These are phyloP conservation scores for Wickerhamiella slavikovae DNA, from an alignment of 805 yeast genomes.

Conservation along the genomic window DNA sequence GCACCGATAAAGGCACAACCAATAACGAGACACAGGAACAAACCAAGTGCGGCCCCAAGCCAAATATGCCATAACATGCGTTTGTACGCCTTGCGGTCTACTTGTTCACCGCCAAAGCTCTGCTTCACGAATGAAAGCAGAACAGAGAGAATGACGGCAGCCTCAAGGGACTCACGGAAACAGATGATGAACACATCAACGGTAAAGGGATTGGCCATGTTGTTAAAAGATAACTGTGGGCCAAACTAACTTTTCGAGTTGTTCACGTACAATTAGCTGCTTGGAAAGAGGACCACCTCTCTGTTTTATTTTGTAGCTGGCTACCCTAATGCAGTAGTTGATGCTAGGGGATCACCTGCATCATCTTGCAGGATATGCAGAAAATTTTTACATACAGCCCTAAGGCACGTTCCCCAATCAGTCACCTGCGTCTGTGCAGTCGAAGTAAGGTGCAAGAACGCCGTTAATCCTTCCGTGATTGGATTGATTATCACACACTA, in stretches of 20 bases:
- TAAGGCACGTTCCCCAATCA: too few relatives aligned
- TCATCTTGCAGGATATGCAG: constrained; percentile 1
- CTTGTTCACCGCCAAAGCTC: constrained; percentile 38
- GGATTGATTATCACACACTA: too few relatives aligned
- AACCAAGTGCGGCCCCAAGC: constrained; percentile 59
- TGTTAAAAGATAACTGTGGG: background rate
- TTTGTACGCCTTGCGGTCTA: constrained; percentile 28
- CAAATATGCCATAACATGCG: constrained; percentile 63
- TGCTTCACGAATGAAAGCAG: constrained; percentile 80
- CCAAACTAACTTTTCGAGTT: too few relatives aligned
- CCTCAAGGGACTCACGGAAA: constrained; percentile 86
- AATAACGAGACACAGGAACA: constrained; percentile 55
- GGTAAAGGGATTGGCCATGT: constrained; percentile 38
- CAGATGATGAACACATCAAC: constrained; percentile 63
- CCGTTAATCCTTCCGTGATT: too few relatives aligned
- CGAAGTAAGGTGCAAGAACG: too few relatives aligned
- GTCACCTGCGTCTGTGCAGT: too few relatives aligned
- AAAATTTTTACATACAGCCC: too few relatives aligned
- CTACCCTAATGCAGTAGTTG: background rate
- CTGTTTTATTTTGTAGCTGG: background rate
- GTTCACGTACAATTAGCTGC: too few relatives aligned
- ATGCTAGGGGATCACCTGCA: background rate
- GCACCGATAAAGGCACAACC: constrained; percentile 94
- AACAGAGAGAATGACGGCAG: constrained; percentile 78
- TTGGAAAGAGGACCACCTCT: too few relatives aligned